phyloP scores from a whole-genome alignment of 2,329 filamentous ascomycete species.

The Beauveria asiatica region DNA sequence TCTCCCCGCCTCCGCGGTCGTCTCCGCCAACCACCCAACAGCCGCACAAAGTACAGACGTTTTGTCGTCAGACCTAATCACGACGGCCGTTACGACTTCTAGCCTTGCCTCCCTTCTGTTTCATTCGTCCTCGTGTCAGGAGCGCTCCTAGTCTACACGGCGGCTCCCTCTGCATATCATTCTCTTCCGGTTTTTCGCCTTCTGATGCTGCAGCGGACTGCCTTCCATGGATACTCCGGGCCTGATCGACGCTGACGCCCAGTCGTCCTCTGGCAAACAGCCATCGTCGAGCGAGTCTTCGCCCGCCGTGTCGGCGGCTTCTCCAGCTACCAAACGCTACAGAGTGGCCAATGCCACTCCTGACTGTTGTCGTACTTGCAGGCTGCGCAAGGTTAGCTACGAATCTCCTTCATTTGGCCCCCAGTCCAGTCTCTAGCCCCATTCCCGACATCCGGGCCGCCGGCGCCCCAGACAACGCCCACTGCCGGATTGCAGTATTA shows the following conservation, averaged over 20 bases:
- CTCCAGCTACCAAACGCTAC: constrained; percentile 24
- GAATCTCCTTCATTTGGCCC: constrained; percentile 2
- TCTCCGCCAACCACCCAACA: background rate
- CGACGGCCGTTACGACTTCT: background rate
- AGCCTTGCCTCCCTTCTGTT: background rate
- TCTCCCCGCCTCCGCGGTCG: constrained; percentile 1
- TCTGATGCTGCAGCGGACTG: background rate
- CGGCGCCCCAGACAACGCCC: background rate
- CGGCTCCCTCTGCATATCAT: background rate
- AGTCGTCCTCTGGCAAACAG: background rate
- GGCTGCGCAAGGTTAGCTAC: constrained; percentile 27
- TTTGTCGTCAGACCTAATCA: background rate
- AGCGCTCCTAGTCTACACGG: background rate
- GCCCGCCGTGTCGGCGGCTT: constrained; percentile 12
- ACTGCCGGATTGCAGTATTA: background rate
- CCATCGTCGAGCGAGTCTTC: constrained; percentile 10
- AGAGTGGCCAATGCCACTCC: constrained; percentile 19
- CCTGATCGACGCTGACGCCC: background rate
- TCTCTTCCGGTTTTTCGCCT: background rate
- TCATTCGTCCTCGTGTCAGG: background rate
- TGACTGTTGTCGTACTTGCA: constrained; percentile 30
- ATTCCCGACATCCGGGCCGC: background rate
- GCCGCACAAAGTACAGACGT: background rate
- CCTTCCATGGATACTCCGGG: constrained; percentile 4
- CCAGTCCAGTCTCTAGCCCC: background rate